Percentiles rank a stretch among this genome's conserved stretches.
phyloP scores from a whole-genome alignment of 2,329 filamentous ascomycete genomes.

The Alternaria sp. region DNA sequence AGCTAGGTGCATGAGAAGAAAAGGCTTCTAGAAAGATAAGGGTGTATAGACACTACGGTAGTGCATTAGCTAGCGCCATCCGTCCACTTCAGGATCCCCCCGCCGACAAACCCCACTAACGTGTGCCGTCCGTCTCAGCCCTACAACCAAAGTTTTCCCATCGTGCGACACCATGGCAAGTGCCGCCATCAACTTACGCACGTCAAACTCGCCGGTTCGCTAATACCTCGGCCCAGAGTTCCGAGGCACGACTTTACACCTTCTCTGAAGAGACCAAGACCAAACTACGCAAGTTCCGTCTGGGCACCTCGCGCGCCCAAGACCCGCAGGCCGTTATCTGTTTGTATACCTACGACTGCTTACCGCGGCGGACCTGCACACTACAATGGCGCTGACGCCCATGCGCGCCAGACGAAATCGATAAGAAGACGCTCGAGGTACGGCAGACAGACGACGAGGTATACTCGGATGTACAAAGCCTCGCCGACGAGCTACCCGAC shows the following conservation, averaged over 20 bases:
- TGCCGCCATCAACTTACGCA: slow-evolving; percentile 5
- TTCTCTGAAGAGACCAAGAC: slow-evolving; percentile 91
- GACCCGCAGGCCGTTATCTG: slow-evolving; percentile 92
- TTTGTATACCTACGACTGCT: slow-evolving; percentile 59
- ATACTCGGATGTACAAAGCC: slow-evolving; percentile 80
- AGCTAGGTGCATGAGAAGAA: slow-evolving; percentile 30
- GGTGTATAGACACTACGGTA: slow-evolving; percentile 14
- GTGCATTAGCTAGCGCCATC: slow-evolving; percentile 26
- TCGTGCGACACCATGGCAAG: slow-evolving; percentile 32
- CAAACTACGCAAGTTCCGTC: slow-evolving; percentile 91
- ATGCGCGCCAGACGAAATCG: slow-evolving; percentile 76
- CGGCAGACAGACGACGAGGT: slow-evolving; percentile 81
- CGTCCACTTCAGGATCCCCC: slow-evolving; percentile 19
- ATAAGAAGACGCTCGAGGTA: slow-evolving; percentile 90
- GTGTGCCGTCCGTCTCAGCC: slow-evolving; percentile 26
- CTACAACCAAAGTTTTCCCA: slow-evolving; percentile 20
- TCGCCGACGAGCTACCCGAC: slow-evolving; percentile 90
- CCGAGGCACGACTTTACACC: slow-evolving; percentile 88
- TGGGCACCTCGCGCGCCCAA: slow-evolving; percentile 86
- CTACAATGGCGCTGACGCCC: slow-evolving; percentile 40
- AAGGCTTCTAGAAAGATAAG: slow-evolving; percentile 12
- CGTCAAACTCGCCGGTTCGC: not conserved
- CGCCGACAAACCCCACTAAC: slow-evolving; percentile 20
- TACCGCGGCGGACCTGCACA: slow-evolving; percentile 5
- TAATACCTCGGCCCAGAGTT: slow-evolving; percentile 58